A percentile compares a stretch with the other conserved stretches of the same genome.
Evolutionary conservation across 345 rosid species (phyloP).

Genomic region (Kernera saxatilis): DNA sequence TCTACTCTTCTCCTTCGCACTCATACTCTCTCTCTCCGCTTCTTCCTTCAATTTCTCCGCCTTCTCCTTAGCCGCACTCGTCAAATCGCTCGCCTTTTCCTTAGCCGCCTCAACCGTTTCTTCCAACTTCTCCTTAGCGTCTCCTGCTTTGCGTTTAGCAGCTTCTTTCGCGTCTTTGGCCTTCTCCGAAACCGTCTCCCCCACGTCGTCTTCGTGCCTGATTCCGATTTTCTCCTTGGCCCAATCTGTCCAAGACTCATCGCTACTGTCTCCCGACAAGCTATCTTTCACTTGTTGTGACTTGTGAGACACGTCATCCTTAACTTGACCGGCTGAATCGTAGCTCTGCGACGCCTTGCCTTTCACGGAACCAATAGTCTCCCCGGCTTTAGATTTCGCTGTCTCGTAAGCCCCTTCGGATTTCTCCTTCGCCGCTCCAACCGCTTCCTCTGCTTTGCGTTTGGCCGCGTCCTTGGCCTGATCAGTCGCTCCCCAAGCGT

Average conservation of each 20-base stretch:
- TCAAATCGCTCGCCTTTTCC: constrained; percentile 27
- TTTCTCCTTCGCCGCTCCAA: constrained; percentile 24
- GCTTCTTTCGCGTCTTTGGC: constrained; percentile 23
- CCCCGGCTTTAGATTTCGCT: constrained; percentile 17
- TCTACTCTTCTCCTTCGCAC: constrained; percentile 19
- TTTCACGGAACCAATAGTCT: constrained; percentile 12
- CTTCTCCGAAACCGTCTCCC: constrained; percentile 21
- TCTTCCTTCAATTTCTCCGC: constrained; percentile 24
- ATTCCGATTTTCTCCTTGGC: constrained; percentile 18
- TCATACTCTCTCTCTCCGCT: constrained; percentile 14
- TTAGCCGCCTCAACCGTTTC: constrained; percentile 20
- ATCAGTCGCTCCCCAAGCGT: constrained; percentile 8
- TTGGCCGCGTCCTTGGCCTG: constrained; percentile 25
- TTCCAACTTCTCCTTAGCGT: constrained; percentile 21
- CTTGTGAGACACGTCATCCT: constrained; percentile 25
- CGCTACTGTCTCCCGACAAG: background rate
- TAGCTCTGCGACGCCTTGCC: constrained; percentile 14
- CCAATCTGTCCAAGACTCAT: constrained; percentile 22
- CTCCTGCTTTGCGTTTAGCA: constrained; percentile 22
- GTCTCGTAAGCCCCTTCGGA: constrained; percentile 19
- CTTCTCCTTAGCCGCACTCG: constrained; percentile 27
- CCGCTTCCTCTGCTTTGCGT: constrained; percentile 24
- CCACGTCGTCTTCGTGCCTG: constrained; percentile 9
- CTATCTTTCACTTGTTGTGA: constrained; percentile 30
- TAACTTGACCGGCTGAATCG: constrained; percentile 27